Percentiles rank a stretch among this genome's conserved stretches.
These are phyloP conservation scores for Akanthomyces uredinophilus DNA, from an alignment of 2,329 filamentous ascomycete genomes.

Conservation along the genomic window DNA sequence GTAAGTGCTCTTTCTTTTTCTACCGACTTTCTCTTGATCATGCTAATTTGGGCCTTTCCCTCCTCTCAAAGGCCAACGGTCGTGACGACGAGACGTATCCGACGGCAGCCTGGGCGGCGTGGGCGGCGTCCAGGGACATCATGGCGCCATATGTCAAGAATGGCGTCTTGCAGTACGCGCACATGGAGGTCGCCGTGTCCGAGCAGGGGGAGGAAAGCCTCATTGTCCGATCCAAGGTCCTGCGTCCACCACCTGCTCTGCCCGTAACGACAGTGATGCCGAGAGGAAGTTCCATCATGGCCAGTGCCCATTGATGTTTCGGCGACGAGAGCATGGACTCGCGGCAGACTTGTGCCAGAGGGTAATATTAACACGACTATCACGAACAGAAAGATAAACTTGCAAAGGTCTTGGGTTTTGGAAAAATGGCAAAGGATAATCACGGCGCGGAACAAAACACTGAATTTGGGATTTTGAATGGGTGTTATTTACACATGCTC, in stretches of 20 bases:
- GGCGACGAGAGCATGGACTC: neutral
- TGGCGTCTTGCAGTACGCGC: conserved; percentile 42
- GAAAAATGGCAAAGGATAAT: neutral
- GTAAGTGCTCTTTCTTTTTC: neutral
- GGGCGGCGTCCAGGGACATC: conserved; percentile 35
- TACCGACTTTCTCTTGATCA: neutral
- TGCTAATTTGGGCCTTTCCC: neutral
- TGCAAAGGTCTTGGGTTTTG: neutral
- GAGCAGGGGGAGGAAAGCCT: conserved; percentile 32
- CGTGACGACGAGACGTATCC: conserved; percentile 38
- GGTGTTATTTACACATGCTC: neutral
- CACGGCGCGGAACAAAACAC: neutral
- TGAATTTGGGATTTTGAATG: neutral
- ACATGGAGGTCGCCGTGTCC: conserved; percentile 41
- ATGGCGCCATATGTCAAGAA: conserved; percentile 41
- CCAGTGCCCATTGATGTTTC: neutral
- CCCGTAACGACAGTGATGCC: conserved; percentile 27
- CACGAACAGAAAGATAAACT: neutral
- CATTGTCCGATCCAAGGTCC: conserved; percentile 31
- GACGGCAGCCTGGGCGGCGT: conserved; percentile 24
- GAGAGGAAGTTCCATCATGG: conserved; percentile 19
- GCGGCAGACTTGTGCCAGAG: neutral
- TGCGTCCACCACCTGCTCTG: conserved; percentile 24
- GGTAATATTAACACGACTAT: neutral
- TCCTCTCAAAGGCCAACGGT: conserved; percentile 39